Evolutionary conservation across 495 filamentous ascomycete genomes (phyloP), one percentile per base, ranked within the genome.

Genomic region (Apodospora peruviana): DNA sequence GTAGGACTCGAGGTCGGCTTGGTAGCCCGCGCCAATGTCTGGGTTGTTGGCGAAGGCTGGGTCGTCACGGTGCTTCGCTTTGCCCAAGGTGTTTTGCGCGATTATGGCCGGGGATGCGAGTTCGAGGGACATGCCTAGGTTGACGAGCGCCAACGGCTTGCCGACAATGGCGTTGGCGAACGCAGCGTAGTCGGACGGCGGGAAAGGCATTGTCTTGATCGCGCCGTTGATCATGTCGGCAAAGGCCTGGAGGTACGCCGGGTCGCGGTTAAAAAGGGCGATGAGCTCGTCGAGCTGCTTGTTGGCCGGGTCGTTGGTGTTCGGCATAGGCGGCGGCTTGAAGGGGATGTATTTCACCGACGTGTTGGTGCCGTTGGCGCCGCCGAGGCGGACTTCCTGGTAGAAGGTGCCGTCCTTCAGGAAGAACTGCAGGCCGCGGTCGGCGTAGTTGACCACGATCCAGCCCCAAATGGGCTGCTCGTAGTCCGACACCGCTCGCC

Each of bases 401-500:
- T 76, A 78, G 57, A 81, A 80, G 1, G 57, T 68, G 2, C 78
- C 78, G 39, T 78, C 72, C 0, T 51, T 34, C 0, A 65, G 38
- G 53, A 81, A 81, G 14, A 81, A 18, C 52, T 80, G 77, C 5
- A 82, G 40, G 0, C 67, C 72, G 19, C 53, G 39, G 49, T 80
- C 65, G 38, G 53, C 64, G 50, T 71, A 79, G 63, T 81, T 81
- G 48, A 71, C 48, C 0, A 81, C 58, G 1, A 80, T 24, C 76
- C 77, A 81, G 3, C 78, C 78, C 68, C 68, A 80, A 45, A 80
- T 65, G 20, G 76, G 77, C 32, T 68, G 65, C 42, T 80, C 76
- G 61, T 61, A 73, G 19, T 78, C 72, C 0, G 45, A 36, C 2
- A 46, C 27, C 1, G 52, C 45, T 11, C 50, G 44, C 68, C 64